Conservation (phyloP, 148 eudicot species). For the Arctostaphylos glauca region DNA sequence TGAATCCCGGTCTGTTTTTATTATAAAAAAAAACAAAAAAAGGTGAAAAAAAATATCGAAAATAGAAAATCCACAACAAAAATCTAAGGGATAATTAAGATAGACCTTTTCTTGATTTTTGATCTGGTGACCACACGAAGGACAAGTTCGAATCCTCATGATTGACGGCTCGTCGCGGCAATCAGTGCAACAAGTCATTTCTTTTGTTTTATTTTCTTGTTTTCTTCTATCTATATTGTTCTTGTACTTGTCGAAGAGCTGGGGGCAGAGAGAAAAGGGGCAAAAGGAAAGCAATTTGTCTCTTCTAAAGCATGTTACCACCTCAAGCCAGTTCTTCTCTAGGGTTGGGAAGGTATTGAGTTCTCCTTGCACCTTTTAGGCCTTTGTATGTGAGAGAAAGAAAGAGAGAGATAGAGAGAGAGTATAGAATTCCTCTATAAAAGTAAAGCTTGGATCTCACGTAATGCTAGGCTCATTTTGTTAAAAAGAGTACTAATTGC, state of each 20-base stretch:
- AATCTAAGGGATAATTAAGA: background rate
- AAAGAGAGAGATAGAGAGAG: conserved; percentile 6
- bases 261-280: conserved; percentile 14
- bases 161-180: conserved; percentile 20
- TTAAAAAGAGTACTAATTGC: conserved; percentile 15
- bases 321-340: conserved; percentile 17
- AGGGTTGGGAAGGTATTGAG: conserved; percentile 24
- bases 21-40: background rate
- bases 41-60: background rate
- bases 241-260: background rate
- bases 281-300: conserved; percentile 20
- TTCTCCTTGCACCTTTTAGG: conserved; percentile 16
- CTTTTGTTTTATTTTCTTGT: background rate
- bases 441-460: conserved; percentile 52
- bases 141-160: conserved; percentile 39
- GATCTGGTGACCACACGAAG: conserved; percentile 66
- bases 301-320: conserved; percentile 8
- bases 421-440: conserved; percentile 7
- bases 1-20: conserved; percentile 53
- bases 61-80: background rate
- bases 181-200: conserved; percentile 59
- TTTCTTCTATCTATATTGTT: background rate
- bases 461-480: conserved; percentile 30
- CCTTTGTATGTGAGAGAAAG: conserved; percentile 17
- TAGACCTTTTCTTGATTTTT: conserved; percentile 47